Evolutionary conservation across 192 early-diverging fungal species (phyloP).

Genomic region (Podila epicladia): DNA sequence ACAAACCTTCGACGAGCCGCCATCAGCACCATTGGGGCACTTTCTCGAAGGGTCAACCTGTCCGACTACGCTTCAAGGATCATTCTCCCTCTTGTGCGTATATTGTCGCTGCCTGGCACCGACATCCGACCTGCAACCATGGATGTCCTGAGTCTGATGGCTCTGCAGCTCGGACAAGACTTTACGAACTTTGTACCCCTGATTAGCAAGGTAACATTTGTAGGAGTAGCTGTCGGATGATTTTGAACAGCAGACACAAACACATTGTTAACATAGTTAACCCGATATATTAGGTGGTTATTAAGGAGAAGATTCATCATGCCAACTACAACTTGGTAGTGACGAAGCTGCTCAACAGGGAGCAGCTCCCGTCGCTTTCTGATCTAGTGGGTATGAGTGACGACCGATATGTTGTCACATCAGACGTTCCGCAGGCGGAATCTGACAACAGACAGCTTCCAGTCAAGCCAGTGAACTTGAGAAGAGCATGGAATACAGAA

Average conservation of each 20-base stretch:
- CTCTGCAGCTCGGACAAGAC: slow-evolving; percentile 84
- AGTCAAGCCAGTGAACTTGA: slow-evolving; percentile 85
- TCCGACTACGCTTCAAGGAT: slow-evolving; percentile 88
- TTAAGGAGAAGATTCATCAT: slow-evolving; percentile 71
- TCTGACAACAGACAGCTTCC: slow-evolving; percentile 73
- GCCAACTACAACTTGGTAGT: slow-evolving; percentile 79
- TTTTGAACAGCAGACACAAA: neutral
- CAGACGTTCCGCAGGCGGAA: slow-evolving; percentile 69
- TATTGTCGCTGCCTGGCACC: slow-evolving; percentile 61
- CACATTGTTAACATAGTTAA: neutral
- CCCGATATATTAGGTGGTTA: slow-evolving; percentile 47
- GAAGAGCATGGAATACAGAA: slow-evolving; percentile 87
- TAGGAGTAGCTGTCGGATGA: too few species aligned
- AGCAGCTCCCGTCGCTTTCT: slow-evolving; percentile 68
- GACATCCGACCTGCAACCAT: slow-evolving; percentile 73
- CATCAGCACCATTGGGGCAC: slow-evolving; percentile 75
- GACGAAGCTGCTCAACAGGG: slow-evolving; percentile 75
- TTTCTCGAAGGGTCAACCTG: slow-evolving; percentile 81
- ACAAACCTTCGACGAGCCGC: slow-evolving; percentile 68
- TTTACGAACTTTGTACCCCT: slow-evolving; percentile 89
- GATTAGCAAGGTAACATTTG: slow-evolving; percentile 72
- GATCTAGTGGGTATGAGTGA: slow-evolving; percentile 36
- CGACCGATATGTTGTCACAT: slow-evolving; percentile 44
- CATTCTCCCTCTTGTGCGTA: slow-evolving; percentile 81
- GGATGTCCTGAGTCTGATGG: slow-evolving; percentile 84